Base-by-base conservation (phyloP, 441 rosid genomes). In the Gossypium aridum region DNA sequence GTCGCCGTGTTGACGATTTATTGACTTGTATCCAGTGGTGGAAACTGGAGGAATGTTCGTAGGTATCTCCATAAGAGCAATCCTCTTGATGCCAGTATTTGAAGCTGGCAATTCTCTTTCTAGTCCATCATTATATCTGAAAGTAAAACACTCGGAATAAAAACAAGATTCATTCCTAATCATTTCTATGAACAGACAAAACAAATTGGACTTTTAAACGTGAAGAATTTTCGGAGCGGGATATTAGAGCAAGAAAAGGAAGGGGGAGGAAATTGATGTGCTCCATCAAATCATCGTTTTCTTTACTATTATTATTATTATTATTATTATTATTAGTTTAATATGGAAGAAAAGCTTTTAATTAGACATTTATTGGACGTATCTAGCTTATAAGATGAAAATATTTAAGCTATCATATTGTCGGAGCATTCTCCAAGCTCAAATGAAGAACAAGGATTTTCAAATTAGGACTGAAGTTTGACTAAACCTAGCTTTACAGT, bases 21-120 rank as follows among this genome's bases (percentile, higher is more conserved):
- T 59, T 39, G 80, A 65, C 56, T 73, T 76, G 47, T 61, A 10
- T 72, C 73, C 76, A 17, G 49, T 75, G 14, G 34, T 37, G 3
- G 49, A 66, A 70, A 72, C 63, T 5, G 75, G 73, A 37, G 77
- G 87, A 45, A 77, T 74, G 75, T 88, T 91, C 10, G 31, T 61
- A 0, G 85, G 82, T 64, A 87, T 80, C 47, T 91, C 93, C 74
- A 69, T 74, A 3, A 94, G 92, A 80, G 98, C 92, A 80, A 73
- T 74, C 64, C 95, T 81, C 57, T 17, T 84, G 80, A 71, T 57
- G 80, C 75, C 75, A 25, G 34, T 45, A 72, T 61, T 56, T 39
- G 45, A 71, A 68, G 65, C 55, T 16, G 75, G 66, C 4, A 88
- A 81, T 71, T 76, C 82, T 14, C 73, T 47, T 56, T 39, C 78